phyloP scores from a whole-genome alignment of 257 asterid species.

The Cordia subcordata region DNA sequence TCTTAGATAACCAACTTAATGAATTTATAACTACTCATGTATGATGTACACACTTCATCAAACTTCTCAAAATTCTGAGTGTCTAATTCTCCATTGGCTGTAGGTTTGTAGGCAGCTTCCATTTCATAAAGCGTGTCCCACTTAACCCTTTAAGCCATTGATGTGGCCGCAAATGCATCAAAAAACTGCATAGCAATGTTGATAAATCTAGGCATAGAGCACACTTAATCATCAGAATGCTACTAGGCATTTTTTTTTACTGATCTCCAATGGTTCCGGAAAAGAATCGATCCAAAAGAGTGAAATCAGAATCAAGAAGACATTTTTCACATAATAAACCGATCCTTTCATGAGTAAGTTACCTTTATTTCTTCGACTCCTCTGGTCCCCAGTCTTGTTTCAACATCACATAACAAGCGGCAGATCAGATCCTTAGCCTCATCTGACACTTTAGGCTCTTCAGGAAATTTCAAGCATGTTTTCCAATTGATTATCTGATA shows the following conservation, averaged over 20 bases:
- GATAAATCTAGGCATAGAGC: no score
- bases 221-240: neutral
- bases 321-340: no score
- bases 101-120: slow-evolving; percentile 95
- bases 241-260: neutral
- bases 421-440: slow-evolving; percentile 90
- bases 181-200: neutral
- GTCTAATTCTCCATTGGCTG: slow-evolving; percentile 79
- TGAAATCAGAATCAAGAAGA: neutral
- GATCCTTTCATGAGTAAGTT: slow-evolving; percentile 1
- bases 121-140: slow-evolving; percentile 89
- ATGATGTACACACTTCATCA: slow-evolving; percentile 53
- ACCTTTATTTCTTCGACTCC: slow-evolving; percentile 97
- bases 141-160: slow-evolving; percentile 72
- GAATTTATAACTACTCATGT: neutral
- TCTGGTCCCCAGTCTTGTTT: slow-evolving; percentile 82
- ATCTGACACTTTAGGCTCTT: slow-evolving; percentile 73
- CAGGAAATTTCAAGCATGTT: slow-evolving; percentile 88
- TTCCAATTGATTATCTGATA: slow-evolving; percentile 84
- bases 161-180: slow-evolving; percentile 56
- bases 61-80: slow-evolving; percentile 94
- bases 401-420: slow-evolving; percentile 82
- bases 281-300: neutral
- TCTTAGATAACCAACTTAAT: neutral
- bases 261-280: no score